Base-by-base conservation (phyloP, 805 yeast species). In the Kodamaea jinghongensis region DNA sequence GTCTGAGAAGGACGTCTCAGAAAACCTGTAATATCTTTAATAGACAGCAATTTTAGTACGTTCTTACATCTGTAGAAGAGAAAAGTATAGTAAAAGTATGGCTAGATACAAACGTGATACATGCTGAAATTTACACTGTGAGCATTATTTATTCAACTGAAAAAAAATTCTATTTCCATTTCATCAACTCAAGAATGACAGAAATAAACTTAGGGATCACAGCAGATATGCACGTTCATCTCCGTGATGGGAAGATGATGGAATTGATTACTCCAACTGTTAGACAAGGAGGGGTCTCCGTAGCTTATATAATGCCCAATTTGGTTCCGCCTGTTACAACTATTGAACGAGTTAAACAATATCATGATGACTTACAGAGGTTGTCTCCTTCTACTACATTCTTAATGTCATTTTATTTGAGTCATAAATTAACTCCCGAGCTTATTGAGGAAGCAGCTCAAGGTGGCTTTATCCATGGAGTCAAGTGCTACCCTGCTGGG, bases 401-500 rank as follows among this genome's bases (percentile, higher is more conserved):
- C 55, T 70, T 90, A 50, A 91, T 93, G 97, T 81, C 96, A 10
- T 80, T 91, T 48, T 93, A 93, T 53, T 72, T 93, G 29, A 76
- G 84, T 37, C 79, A 75, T 39, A 85, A 79, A 1, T 68, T 93
- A 47, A 87, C 96, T 1, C 97, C 98, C 0, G 95, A 86, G 48
- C 68, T 88, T 29, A 82, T 93, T 41, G 79, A 77, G 39, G 76
- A 79, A 46, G 98, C 97, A 26, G 95, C 90, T 6, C 57, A 70
- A 40, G 54, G 64, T 12, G 81, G 81, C 1, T 80, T 79, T 28
- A 80, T 91, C 40, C 72, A 80, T 22, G 99, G 99, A 41, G 87
- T 93, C 50, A 93, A 93, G 62, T 89, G 96, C 60, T 93, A 93
- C 61, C 99, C 99, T 30, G 97, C 98, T 2, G 99, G 99, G 32